A percentile compares a stretch with the other conserved stretches of the same genome.
Evolutionary conservation across 2,329 filamentous ascomycete species (phyloP).

Genomic region (Colletotrichum spinosum): DNA sequence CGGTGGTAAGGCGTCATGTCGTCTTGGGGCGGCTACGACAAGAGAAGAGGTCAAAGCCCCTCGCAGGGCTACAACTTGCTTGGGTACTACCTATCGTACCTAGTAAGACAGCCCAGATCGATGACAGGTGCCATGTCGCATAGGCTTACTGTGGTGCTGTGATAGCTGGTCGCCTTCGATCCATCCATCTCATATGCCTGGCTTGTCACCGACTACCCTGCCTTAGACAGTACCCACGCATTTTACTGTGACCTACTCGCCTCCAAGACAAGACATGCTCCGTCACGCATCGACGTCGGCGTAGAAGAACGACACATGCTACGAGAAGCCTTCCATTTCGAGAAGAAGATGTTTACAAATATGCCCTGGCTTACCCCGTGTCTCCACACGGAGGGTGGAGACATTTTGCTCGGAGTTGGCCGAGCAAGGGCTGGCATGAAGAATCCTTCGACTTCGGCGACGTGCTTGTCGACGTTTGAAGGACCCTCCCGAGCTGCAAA

Average conservation of each 20-base stretch:
- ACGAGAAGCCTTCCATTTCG: conserved; percentile 9
- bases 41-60: too few relatives aligned
- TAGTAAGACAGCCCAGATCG: background rate
- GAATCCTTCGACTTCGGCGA: conserved; percentile 11
- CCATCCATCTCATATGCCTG: too few relatives aligned
- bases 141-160: too few relatives aligned
- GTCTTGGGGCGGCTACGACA: too few relatives aligned
- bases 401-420: conserved; percentile 21
- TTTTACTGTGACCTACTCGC: too few relatives aligned
- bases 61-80: too few relatives aligned
- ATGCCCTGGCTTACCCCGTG: conserved; percentile 17
- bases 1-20: too few relatives aligned
- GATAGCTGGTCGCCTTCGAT: too few relatives aligned
- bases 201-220: too few relatives aligned
- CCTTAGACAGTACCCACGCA: too few relatives aligned
- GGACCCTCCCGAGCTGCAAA: background rate
- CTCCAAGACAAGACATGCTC: background rate
- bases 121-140: too few relatives aligned
- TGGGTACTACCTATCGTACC: too few relatives aligned
- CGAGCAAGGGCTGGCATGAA: conserved; percentile 16
- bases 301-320: background rate
- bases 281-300: background rate
- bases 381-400: conserved; percentile 18
- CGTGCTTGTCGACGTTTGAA: background rate
- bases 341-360: conserved; percentile 8